Percentiles rank a stretch among this genome's conserved stretches.
phyloP scores from a whole-genome alignment of 73 alveolate species.

The Symbiodinium natans region DNA sequence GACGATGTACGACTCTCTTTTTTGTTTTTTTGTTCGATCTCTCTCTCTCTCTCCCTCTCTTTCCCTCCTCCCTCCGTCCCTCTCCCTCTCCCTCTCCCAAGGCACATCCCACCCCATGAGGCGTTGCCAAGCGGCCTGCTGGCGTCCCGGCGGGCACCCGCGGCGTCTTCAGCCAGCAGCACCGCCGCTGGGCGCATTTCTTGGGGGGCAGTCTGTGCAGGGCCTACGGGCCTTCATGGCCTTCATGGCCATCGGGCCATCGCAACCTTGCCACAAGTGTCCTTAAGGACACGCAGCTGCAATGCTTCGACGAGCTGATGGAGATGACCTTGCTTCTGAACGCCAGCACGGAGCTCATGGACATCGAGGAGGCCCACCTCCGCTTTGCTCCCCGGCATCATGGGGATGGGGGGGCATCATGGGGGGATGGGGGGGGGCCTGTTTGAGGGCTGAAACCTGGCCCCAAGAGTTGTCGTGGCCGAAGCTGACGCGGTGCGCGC shows the following conservation, averaged over 20 bases:
- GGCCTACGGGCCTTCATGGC: background rate
- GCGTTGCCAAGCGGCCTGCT: background rate
- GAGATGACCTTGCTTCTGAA: background rate
- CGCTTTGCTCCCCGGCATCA: background rate
- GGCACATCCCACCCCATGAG: no score
- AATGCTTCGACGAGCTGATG: background rate
- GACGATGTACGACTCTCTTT: no score
- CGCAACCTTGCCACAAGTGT: background rate
- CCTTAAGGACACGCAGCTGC: background rate
- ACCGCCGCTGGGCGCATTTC: background rate
- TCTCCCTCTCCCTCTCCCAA: no score
- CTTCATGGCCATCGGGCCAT: background rate
- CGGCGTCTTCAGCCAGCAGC: background rate
- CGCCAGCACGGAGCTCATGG: background rate
- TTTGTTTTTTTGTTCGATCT: no score
- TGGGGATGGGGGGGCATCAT: no score
- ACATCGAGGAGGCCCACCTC: background rate
- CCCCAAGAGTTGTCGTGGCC: no score
- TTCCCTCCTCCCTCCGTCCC: no score
- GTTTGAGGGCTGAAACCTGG: no score
- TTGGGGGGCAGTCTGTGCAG: background rate
- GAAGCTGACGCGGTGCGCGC: no score
- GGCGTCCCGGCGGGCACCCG: background rate
- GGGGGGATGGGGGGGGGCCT: no score
- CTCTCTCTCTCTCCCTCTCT: no score